Evolutionary conservation across 2,329 filamentous ascomycete species (phyloP).

Genomic region (Pyrenochaeta sp.): DNA sequence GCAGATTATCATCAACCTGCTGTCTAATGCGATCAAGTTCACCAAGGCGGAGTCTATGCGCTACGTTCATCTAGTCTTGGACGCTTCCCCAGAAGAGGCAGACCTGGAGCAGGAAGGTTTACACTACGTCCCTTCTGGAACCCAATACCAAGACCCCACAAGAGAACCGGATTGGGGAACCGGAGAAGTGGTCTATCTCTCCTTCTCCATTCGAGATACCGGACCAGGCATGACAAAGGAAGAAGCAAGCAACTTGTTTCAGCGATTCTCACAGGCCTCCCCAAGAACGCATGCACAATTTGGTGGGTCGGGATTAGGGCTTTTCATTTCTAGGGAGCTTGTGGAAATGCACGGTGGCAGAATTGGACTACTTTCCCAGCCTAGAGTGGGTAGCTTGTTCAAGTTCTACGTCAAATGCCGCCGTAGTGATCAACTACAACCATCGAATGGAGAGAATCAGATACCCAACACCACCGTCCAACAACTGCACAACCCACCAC

Average conservation of each 20-base stretch:
- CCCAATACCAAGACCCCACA: background rate
- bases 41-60: conserved; percentile 23
- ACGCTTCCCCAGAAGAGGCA: background rate
- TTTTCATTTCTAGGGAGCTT: conserved; percentile 36
- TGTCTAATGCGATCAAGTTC: conserved; percentile 45
- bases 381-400: conserved; percentile 31
- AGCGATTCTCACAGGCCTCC: conserved; percentile 33
- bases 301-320: conserved; percentile 27
- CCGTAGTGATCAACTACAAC: background rate
- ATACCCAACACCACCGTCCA: background rate
- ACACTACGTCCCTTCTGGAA: conserved; percentile 17
- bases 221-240: conserved; percentile 14
- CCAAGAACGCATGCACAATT: conserved; percentile 35
- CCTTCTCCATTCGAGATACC: conserved; percentile 12
- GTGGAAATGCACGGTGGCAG: conserved; percentile 35
- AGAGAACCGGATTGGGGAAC: conserved; percentile 5
- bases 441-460: too few species aligned
- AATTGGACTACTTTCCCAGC: conserved; percentile 29
- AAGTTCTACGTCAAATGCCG: conserved; percentile 32
- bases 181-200: conserved; percentile 15
- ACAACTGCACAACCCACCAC: background rate
- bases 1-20: conserved; percentile 39
- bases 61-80: conserved; percentile 17
- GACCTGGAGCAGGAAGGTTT: conserved; percentile 4
- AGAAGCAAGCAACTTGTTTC: conserved; percentile 24